phyloP scores from a whole-genome alignment of 2,329 filamentous ascomycete species.

The Zymoseptoria brevis region DNA sequence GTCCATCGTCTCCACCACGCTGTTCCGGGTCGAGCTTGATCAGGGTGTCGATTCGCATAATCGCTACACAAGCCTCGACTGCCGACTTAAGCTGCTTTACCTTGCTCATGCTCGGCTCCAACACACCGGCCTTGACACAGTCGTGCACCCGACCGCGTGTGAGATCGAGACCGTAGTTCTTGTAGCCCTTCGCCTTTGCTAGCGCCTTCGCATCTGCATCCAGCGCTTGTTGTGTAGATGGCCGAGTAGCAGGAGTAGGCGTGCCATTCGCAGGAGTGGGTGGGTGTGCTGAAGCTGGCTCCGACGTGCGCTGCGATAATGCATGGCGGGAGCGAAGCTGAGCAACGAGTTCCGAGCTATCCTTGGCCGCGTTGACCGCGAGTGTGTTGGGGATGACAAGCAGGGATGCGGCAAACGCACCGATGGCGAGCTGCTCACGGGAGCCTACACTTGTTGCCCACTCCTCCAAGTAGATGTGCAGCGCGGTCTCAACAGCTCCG shows the following conservation, averaged over 20 bases:
- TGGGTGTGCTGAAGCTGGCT: conserved; percentile 49
- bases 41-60: conserved; percentile 98
- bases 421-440: conserved; percentile 93
- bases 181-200: conserved; percentile 92
- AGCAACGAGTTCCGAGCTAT: conserved; percentile 87
- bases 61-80: conserved; percentile 95
- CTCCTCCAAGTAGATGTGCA: conserved; percentile 98
- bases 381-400: conserved; percentile 94
- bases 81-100: conserved; percentile 96
- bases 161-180: conserved; percentile 95
- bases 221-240: conserved; percentile 19
- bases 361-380: conserved; percentile 93
- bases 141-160: conserved; percentile 84
- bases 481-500: conserved; percentile 93
- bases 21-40: conserved; percentile 95
- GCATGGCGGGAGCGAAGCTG: conserved; percentile 92
- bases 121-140: conserved; percentile 84
- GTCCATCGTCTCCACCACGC: conserved; percentile 60
- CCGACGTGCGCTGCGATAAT: conserved; percentile 84
- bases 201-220: conserved; percentile 73
- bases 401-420: conserved; percentile 90
- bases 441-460: conserved; percentile 95
- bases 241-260: conserved; percentile 16
- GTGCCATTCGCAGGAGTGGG: conserved; percentile 13
- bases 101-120: conserved; percentile 98